Evolutionary conservation across 2,329 filamentous ascomycete genomes (phyloP).

Genomic region (Xylaria arbuscula): DNA sequence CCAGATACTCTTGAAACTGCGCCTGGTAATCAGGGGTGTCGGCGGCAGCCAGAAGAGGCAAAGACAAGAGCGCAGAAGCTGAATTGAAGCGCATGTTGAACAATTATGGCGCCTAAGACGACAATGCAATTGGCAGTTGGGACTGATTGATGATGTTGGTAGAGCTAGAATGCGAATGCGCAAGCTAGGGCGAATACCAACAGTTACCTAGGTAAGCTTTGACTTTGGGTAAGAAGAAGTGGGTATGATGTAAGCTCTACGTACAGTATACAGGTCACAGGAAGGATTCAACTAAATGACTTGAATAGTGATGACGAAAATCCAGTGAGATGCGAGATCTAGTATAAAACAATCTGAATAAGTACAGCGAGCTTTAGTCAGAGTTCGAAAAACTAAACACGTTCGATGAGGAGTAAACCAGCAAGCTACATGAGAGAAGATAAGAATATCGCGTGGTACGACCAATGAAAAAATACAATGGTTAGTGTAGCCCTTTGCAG

Average conservation of each 20-base stretch:
- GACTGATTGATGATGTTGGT: constrained; percentile 30
- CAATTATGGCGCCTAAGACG: constrained; percentile 15
- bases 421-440: constrained; percentile 17
- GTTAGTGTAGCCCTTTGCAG: constrained; percentile 6
- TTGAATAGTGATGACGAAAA: constrained; percentile 1
- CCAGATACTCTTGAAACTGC: constrained; percentile 72
- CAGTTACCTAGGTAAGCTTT: constrained; percentile 18
- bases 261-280: constrained; percentile 26
- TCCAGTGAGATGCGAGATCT: background rate
- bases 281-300: background rate
- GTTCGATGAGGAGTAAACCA: constrained; percentile 33
- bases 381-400: background rate
- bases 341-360: background rate
- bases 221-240: constrained; percentile 15
- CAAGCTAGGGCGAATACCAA: constrained; percentile 8
- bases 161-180: constrained; percentile 28
- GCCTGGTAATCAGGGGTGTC: constrained; percentile 69
- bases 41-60: constrained; percentile 68
- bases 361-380: background rate
- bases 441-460: constrained; percentile 6
- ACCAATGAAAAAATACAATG: constrained; percentile 1
- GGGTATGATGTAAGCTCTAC: constrained; percentile 45
- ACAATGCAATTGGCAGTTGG: constrained; percentile 6
- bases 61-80: constrained; percentile 61
- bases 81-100: constrained; percentile 68